These are phyloP conservation scores for Penicillium fimorum DNA, from an alignment of 495 filamentous ascomycete species.

Conservation along the genomic window DNA sequence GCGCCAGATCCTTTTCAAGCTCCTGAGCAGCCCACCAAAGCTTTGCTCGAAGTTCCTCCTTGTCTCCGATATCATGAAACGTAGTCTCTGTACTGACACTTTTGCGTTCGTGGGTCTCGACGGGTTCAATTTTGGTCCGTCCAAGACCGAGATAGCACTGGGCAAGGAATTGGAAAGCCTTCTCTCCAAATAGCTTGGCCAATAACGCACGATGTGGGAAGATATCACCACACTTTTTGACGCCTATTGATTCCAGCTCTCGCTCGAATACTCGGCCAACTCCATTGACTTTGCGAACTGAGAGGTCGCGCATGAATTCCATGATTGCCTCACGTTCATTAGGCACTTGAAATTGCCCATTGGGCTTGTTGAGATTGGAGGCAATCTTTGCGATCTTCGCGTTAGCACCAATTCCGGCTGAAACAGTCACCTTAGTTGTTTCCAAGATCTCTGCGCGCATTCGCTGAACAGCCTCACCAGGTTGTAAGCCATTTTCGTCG, in stretches of 20 bases:
- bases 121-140: constrained; percentile 81
- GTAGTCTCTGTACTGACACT: constrained; percentile 93
- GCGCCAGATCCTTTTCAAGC: constrained; percentile 80
- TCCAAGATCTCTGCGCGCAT: constrained; percentile 76
- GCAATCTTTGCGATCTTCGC: constrained; percentile 91
- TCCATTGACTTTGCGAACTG: constrained; percentile 88
- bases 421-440: constrained; percentile 81
- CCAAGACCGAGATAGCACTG: constrained; percentile 84
- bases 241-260: constrained; percentile 81
- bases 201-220: constrained; percentile 72
- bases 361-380: constrained; percentile 94
- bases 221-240: constrained; percentile 89
- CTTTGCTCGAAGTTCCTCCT: constrained; percentile 68
- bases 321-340: constrained; percentile 71
- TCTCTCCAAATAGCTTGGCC: constrained; percentile 80
- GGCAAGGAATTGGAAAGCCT: constrained; percentile 82
- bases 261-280: constrained; percentile 92
- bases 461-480: constrained; percentile 70
- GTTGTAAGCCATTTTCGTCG: constrained; percentile 58
- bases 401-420: constrained; percentile 92
- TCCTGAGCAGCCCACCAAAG: constrained; percentile 78
- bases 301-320: constrained; percentile 78
- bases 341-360: constrained; percentile 80
- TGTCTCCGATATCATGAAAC: constrained; percentile 75
- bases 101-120: constrained; percentile 87